Evolutionary conservation across 495 filamentous ascomycete genomes (phyloP).

Genomic region (Aspergillus leporis): DNA sequence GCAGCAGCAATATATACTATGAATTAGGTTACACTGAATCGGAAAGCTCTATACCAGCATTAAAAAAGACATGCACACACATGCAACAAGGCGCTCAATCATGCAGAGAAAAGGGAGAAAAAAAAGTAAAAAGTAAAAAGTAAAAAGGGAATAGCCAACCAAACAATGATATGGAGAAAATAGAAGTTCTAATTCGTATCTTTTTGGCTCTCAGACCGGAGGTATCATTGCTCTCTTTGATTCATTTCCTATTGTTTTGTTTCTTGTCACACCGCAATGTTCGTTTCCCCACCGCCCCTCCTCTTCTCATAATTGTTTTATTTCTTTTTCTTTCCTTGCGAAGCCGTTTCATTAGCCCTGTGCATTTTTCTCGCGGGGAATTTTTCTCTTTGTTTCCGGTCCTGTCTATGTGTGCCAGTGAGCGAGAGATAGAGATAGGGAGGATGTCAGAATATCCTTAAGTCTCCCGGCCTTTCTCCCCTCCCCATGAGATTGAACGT

Average conservation of each 20-base stretch:
- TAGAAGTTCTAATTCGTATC: background rate
- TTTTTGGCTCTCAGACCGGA: background rate
- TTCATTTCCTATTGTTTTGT: background rate
- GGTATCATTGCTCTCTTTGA: background rate
- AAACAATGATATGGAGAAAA: background rate
- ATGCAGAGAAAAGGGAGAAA: background rate
- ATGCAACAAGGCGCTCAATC: slow-evolving; percentile 5
- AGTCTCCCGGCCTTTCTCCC: slow-evolving; percentile 29
- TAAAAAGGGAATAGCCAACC: slow-evolving; percentile 1
- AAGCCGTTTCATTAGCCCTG: background rate
- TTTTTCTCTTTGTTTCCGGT: background rate
- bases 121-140: background rate
- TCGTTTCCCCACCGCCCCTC: slow-evolving; percentile 5
- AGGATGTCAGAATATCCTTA: slow-evolving; percentile 6
- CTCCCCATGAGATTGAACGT: slow-evolving; percentile 29
- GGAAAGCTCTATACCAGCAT: slow-evolving; percentile 11
- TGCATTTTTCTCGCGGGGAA: slow-evolving; percentile 2
- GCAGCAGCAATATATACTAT: background rate
- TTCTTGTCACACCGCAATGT: slow-evolving; percentile 1
- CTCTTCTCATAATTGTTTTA: background rate
- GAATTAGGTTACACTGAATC: slow-evolving; percentile 11
- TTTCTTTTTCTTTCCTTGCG: background rate
- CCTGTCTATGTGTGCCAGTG: background rate
- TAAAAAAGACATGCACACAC: slow-evolving; percentile 10
- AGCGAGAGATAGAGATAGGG: too few species aligned